Evolutionary conservation across 2,329 filamentous ascomycete species (phyloP), one percentile per base, ranked within the genome.

Genomic region (Aspergillus ochraceoroseus): DNA sequence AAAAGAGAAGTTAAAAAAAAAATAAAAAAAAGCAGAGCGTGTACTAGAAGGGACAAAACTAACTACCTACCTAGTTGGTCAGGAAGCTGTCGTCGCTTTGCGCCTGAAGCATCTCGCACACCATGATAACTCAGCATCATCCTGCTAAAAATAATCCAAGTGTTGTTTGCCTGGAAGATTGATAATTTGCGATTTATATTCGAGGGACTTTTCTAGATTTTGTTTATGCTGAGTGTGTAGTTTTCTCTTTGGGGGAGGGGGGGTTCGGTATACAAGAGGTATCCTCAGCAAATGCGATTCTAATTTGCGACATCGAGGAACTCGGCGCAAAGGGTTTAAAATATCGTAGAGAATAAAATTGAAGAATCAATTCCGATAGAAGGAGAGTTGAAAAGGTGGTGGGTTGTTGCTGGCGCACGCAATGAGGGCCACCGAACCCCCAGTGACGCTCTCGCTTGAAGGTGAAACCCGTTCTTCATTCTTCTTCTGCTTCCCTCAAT

Each of bases 391-490:
- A 26, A 27, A 28, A 15, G n/a, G 15, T 19, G 22, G 25, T 15
- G 34, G n/a, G 38, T 38, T 20, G 43, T 35, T 30, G 31, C 26
- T 32, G 28, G 31, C 7, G 35, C 25, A 17, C 25, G 36, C 38
- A 42, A 37, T 44, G 36, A 31, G 35, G 45, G 50, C 46, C 41
- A 45, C 43, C 50, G 44, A 51, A 41, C 34, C 42, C 33, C 29
- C 19, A 41, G 41, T 43, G 44, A 40, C 44, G 38, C 38, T 60
- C 58, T 63, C 61, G 59, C 59, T 60, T 63, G 47, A 58, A 62
- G 58, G 62, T 65, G 63, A 65, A 66, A 66, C 63, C 20, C 61
- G 58, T 44, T 44, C 42, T 41, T 41, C 39, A 37, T 43, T 37
- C 41, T 30, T 38, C 40, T 35, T 44, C 32, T 29, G 35, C 35